Base-by-base conservation (phyloP, 306 rosid genomes). In the Vigna angularis region DNA sequence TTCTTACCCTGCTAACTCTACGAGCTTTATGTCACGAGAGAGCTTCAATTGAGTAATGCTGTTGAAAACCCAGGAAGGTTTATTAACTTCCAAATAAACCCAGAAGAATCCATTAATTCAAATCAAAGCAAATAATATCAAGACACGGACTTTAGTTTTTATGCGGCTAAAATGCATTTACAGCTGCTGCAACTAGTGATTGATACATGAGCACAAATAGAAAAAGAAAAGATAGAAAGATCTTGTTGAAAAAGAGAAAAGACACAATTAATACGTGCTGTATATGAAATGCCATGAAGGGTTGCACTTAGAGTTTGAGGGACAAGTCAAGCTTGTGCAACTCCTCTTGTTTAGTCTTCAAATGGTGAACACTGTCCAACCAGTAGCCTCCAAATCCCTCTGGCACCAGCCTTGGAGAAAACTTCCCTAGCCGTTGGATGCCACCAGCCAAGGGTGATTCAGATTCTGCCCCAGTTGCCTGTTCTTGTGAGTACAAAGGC, bases 251-350 rank as follows among this genome's bases (percentile, higher is more conserved):
- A 26, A 12, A 28, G 14, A 76, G 14, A 62, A 16, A 61, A 52
- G 76, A 53, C 52, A 72, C 70, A 53, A 51, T 32, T 82, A 30
- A 63, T 34, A 52, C 15, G 32, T 62, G 49, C 11, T 44, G 0
- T 9, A 58, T 4, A 63, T 22, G 28, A 40, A 11, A 26, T 26
- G 28, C 28, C 28, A 26, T 66, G 36, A 53, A 40, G 65, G 28
- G 44, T 42, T 14, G 76, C 36, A 57, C 45, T 93, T 75, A 92
- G 86, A 94, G 97, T 87, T 86, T 94, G 68, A 94, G 98, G 74
- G 97, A 90, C 90, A 94, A 90, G 89, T 94, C 98, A 76, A 94
- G 97, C 77, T 89, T 90, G 82, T 88, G 89, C 70, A 89, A 72
- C 58, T 94, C 94, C 52, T 93, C 94, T 85, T 86, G 87, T 69